Evolutionary conservation across 371 early-diverging fungal genomes (phyloP).

Genomic region (Capillidium rhysosporum): DNA sequence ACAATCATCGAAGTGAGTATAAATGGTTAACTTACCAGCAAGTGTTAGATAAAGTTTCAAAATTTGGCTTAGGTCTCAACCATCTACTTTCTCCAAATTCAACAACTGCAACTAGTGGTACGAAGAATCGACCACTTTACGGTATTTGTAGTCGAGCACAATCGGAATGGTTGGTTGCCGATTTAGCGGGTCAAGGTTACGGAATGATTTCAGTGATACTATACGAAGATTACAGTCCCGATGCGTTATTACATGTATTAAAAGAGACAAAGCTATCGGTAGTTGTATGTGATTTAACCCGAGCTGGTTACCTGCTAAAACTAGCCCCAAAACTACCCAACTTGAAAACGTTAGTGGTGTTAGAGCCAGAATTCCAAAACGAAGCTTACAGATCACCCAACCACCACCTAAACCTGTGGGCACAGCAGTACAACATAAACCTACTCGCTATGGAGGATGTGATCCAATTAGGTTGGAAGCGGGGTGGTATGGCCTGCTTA

Average conservation of each 20-base stretch:
- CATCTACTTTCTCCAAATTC: neutral
- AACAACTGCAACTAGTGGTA: neutral
- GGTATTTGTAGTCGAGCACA: neutral
- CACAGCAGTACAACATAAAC: neutral
- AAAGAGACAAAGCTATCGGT: neutral
- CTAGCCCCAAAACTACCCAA: neutral
- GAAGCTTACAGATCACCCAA: too few relatives aligned
- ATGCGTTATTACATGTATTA: neutral
- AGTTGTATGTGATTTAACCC: neutral
- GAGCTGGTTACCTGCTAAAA: neutral
- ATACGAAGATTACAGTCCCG: neutral
- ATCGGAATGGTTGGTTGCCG: conserved; percentile 4
- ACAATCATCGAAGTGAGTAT: too few relatives aligned
- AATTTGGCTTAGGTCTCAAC: conserved; percentile 1
- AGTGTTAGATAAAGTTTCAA: neutral
- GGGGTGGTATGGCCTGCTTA: neutral
- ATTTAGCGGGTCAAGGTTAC: conserved; percentile 6
- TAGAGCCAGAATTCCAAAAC: neutral
- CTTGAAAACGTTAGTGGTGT: neutral
- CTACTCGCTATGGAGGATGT: neutral
- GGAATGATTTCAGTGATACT: neutral
- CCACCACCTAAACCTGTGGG: neutral
- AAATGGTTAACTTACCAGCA: neutral
- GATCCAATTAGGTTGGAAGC: neutral
- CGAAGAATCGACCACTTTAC: neutral